Conservation (phyloP, 495 filamentous ascomycete species). For the Penicillium cosmopolitanum region DNA sequence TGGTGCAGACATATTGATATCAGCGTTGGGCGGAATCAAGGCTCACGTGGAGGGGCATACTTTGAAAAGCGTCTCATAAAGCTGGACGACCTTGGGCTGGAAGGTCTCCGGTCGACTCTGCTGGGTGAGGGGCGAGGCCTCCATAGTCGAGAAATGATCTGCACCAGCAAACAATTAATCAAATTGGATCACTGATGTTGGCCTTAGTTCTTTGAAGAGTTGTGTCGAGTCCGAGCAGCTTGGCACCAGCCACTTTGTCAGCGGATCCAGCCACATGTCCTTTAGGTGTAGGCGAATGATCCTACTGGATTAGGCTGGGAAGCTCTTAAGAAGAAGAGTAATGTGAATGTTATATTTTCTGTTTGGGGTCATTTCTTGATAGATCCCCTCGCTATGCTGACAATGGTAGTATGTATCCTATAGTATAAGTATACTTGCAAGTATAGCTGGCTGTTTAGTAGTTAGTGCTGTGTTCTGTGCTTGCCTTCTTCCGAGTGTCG, state of each 20-base stretch:
- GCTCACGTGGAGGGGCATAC: slow-evolving; percentile 47
- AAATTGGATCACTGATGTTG: slow-evolving; percentile 7
- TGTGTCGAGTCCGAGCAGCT: slow-evolving; percentile 15
- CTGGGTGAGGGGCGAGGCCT: slow-evolving; percentile 89
- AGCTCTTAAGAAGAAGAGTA: too few relatives aligned
- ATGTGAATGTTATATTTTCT: too few relatives aligned
- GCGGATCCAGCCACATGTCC: slow-evolving; percentile 42
- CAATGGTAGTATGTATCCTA: background rate
- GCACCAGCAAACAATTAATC: slow-evolving; percentile 10
- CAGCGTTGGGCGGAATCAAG: background rate
- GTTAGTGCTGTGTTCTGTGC: background rate
- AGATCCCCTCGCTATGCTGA: too few relatives aligned
- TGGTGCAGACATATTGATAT: slow-evolving; percentile 4
- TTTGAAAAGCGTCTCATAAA: slow-evolving; percentile 87
- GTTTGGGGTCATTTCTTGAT: too few relatives aligned
- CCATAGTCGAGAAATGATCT: slow-evolving; percentile 59
- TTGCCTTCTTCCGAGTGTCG: slow-evolving; percentile 20
- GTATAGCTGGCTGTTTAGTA: background rate
- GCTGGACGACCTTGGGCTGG: slow-evolving; percentile 86
- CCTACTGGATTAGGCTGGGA: background rate
- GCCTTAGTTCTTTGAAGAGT: slow-evolving; percentile 14
- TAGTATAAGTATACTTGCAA: background rate
- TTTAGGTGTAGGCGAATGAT: slow-evolving; percentile 4
- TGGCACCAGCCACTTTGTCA: slow-evolving; percentile 38
- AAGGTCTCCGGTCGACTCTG: slow-evolving; percentile 89